A percentile compares a stretch with the other conserved stretches of the same genome.
Evolutionary conservation across 345 rosid species (phyloP).

Genomic region (Gossypium rotundifolium): DNA sequence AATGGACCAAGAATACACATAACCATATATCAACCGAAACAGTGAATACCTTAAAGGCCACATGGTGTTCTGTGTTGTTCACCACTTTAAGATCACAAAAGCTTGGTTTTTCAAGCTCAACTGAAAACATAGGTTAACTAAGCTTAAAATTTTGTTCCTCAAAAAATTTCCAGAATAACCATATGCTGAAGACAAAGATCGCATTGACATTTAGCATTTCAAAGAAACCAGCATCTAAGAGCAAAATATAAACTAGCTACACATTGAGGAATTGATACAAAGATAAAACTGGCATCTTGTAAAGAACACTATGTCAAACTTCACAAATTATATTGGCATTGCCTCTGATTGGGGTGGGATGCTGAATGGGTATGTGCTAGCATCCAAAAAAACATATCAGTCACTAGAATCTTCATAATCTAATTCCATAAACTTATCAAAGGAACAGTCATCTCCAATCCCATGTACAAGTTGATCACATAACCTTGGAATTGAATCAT

Average conservation of each 20-base stretch:
- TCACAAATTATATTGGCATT: background rate
- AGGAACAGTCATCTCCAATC: background rate
- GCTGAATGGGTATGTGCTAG: background rate
- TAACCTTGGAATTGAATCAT: background rate
- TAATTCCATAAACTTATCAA: background rate
- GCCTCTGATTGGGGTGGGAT: background rate
- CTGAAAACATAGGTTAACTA: conserved; percentile 28
- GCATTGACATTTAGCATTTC: background rate
- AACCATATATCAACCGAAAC: background rate
- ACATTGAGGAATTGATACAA: background rate
- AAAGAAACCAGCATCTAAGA: background rate
- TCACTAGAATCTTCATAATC: background rate
- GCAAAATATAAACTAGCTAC: background rate
- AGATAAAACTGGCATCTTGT: background rate
- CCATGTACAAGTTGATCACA: background rate
- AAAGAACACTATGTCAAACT: background rate
- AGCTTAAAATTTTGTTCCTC: background rate
- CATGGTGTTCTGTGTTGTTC: conserved; percentile 69
- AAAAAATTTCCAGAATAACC: background rate
- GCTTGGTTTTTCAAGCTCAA: conserved; percentile 66
- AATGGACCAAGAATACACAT: background rate
- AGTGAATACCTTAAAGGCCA: conserved; percentile 64
- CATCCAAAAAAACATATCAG: background rate
- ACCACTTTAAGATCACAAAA: conserved; percentile 69
- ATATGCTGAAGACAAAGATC: background rate